phyloP scores from a whole-genome alignment of 2,329 filamentous ascomycete genomes.

The Cladobotryum protrusum region DNA sequence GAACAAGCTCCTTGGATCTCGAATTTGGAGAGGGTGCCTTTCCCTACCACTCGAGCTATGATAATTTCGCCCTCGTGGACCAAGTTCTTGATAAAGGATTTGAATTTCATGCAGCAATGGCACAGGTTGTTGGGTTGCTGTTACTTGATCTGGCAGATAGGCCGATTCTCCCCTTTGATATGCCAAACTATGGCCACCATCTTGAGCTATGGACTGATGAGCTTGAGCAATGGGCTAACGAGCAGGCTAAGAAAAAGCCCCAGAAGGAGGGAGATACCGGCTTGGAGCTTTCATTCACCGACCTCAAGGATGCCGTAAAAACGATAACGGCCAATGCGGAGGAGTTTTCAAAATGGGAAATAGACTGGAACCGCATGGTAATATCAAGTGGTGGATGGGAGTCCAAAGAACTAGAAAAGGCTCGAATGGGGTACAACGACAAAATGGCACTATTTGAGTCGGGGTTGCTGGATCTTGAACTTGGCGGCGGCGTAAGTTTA shows the following conservation, averaged over 20 bases:
- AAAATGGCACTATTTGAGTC: conserved; percentile 78
- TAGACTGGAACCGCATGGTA: conserved; percentile 67
- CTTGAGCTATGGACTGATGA: conserved; percentile 60
- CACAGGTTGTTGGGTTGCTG: conserved; percentile 74
- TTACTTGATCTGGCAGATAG: conserved; percentile 78
- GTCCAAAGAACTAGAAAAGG: conserved; percentile 57
- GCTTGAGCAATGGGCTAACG: conserved; percentile 58
- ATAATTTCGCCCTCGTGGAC: conserved; percentile 82
- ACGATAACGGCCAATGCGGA: conserved; percentile 45
- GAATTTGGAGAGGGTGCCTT: conserved; percentile 62
- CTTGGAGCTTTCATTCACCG: conserved; percentile 23
- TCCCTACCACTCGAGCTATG: conserved; percentile 80
- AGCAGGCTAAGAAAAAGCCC: conserved; percentile 36
- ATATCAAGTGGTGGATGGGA: conserved; percentile 71
- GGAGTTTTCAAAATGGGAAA: conserved; percentile 70
- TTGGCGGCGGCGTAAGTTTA: conserved; percentile 64
- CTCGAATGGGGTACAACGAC: conserved; percentile 70
- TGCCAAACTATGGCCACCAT: conserved; percentile 63
- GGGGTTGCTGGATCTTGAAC: conserved; percentile 68
- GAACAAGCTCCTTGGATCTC: conserved; percentile 81
- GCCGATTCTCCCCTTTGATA: conserved; percentile 75
- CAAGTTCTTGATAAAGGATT: conserved; percentile 76
- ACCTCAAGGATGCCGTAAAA: conserved; percentile 49
- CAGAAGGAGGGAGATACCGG: conserved; percentile 15
- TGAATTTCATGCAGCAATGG: conserved; percentile 70